These are phyloP conservation scores for Narthecium ossifragum DNA, from an alignment of 106 monocot species.

Conservation along the genomic window DNA sequence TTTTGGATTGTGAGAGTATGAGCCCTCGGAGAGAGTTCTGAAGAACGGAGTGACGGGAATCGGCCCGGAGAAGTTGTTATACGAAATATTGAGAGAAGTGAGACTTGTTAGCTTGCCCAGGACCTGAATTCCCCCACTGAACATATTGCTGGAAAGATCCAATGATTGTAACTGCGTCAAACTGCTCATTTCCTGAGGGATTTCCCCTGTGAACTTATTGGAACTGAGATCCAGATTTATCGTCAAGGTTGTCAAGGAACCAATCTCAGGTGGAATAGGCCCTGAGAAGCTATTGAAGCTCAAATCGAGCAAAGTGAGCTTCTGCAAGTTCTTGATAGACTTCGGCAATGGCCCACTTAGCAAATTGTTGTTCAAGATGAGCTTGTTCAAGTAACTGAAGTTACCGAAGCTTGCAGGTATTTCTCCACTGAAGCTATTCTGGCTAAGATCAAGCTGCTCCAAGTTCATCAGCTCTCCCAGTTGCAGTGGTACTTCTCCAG, in stretches of 20 bases:
- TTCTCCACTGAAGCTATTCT: constrained; percentile 60
- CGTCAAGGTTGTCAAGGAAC: constrained; percentile 49
- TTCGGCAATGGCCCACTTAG: constrained; percentile 40
- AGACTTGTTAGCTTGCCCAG: constrained; percentile 52
- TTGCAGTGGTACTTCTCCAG: constrained; percentile 58
- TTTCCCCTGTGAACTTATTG: constrained; percentile 39
- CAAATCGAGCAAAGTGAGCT: constrained; percentile 55
- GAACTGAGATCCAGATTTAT: constrained; percentile 51
- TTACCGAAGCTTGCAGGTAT: constrained; percentile 70
- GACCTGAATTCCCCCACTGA: constrained; percentile 38
- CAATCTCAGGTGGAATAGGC: constrained; percentile 48
- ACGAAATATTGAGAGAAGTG: constrained; percentile 58
- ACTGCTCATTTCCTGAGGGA: constrained; percentile 43
- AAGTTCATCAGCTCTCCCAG: constrained; percentile 68
- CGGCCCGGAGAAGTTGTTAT: constrained; percentile 72
- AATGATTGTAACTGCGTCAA: constrained; percentile 54
- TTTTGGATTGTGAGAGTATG: constrained; percentile 37
- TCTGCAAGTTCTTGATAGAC: constrained; percentile 55
- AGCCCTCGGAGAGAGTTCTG: constrained; percentile 36
- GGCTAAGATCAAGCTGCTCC: constrained; percentile 83
- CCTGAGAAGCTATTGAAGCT: constrained; percentile 54
- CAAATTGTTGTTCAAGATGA: constrained; percentile 54
- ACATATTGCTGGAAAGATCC: constrained; percentile 53
- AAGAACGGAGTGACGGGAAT: constrained; percentile 69
- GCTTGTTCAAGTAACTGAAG: constrained; percentile 62